Evolutionary conservation across 2,329 filamentous ascomycete species (phyloP).

Genomic region (Fusarium pseudocircinatum): DNA sequence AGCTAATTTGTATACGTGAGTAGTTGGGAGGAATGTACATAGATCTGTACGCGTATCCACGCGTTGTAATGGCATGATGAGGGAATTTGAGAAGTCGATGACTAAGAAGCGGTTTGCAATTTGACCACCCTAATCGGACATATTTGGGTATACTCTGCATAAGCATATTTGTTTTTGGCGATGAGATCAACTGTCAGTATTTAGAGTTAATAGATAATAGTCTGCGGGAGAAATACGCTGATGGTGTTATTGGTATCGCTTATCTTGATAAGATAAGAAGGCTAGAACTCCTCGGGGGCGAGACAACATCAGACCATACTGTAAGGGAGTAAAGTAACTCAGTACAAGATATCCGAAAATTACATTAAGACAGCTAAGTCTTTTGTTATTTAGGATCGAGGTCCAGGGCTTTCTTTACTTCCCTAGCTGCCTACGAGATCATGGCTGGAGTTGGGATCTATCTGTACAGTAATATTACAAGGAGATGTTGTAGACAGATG

Average conservation of each 20-base stretch:
- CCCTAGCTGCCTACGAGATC: not conserved
- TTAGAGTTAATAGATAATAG: accelerated
- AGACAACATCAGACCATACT: no score
- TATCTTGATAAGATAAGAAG: not conserved
- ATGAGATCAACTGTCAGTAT: not conserved
- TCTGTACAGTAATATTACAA: not conserved
- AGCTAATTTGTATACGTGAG: not conserved
- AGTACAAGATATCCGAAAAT: not conserved
- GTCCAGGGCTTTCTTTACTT: no score
- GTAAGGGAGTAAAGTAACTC: not conserved
- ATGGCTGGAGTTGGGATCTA: not conserved
- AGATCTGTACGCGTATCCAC: not conserved
- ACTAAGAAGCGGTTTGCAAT: not conserved
- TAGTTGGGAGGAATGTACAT: not conserved
- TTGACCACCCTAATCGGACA: accelerated
- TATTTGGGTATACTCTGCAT: not conserved
- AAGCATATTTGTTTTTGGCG: accelerated
- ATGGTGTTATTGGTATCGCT: not conserved
- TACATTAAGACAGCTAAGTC: accelerated
- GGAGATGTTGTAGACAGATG: accelerated
- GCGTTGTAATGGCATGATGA: not conserved
- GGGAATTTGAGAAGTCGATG: not conserved
- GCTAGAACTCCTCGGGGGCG: not conserved
- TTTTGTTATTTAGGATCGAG: not conserved
- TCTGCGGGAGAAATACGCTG: accelerated